Evolutionary conservation across 164 flowering plant genomes (phyloP).

Genomic region (Platanus orientalis): DNA sequence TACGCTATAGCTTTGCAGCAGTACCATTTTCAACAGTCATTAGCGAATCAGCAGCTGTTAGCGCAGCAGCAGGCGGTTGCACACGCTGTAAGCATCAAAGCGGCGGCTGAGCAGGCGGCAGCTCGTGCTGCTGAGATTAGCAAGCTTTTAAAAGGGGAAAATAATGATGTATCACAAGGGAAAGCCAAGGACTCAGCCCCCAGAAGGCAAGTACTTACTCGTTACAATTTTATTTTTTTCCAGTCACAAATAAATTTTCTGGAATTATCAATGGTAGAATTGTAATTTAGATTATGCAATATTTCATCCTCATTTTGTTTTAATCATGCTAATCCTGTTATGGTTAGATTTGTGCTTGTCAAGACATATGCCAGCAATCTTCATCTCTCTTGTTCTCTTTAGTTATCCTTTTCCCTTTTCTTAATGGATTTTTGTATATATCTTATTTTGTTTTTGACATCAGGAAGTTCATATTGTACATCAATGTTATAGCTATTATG

Average conservation of each 20-base stretch:
- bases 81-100: conserved; percentile 20
- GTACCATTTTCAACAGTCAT: conserved; percentile 24
- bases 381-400: neutral
- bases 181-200: conserved; percentile 2
- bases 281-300: no score
- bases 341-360: neutral
- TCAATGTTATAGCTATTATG: no score
- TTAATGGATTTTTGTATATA: no score
- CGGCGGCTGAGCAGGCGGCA: conserved; percentile 20
- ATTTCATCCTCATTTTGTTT: no score
- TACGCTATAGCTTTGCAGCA: conserved; percentile 26
- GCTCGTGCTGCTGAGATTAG: conserved; percentile 27
- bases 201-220: conserved; percentile 4
- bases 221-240: no score
- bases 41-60: conserved; percentile 13
- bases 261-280: no score
- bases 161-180: conserved; percentile 2
- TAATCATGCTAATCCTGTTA: neutral
- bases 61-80: conserved; percentile 25
- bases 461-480: no score
- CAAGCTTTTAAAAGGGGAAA: conserved; percentile 19
- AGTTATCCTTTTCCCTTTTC: no score
- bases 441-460: no score
- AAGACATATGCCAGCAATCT: neutral
- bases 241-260: no score